Evolutionary conservation across 805 yeast species (phyloP).

Genomic region (Saccharomycopsis sp.): DNA sequence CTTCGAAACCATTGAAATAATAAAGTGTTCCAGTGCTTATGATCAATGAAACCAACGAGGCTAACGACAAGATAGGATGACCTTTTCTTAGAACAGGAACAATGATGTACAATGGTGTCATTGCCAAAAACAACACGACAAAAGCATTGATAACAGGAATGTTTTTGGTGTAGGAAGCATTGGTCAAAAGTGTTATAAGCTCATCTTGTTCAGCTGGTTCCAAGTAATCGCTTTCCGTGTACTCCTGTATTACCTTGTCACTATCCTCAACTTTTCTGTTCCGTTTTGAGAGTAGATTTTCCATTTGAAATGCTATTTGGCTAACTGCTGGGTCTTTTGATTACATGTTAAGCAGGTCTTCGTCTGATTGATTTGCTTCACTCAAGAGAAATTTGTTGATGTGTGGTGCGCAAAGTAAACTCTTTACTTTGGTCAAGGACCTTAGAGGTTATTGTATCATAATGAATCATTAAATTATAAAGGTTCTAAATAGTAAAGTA

Average conservation of each 20-base stretch:
- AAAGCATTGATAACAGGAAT: conserved; percentile 4
- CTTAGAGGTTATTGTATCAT: no score
- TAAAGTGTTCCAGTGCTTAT: conserved; percentile 7
- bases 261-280: no score
- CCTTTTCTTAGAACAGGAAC: conserved; percentile 10
- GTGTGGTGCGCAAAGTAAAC: no score
- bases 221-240: conserved; percentile 11
- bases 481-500: no score
- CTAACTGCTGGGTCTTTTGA: no score
- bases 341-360: no score
- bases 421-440: no score
- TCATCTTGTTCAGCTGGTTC: conserved; percentile 20
- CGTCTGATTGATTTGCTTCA: no score
- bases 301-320: no score
- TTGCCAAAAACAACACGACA: conserved; percentile 3
- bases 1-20: conserved; percentile 8
- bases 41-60: conserved; percentile 1
- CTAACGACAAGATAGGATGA: conserved; percentile 5
- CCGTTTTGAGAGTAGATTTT: no score
- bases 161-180: conserved; percentile 3
- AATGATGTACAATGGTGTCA: conserved; percentile 14
- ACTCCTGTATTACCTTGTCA: conserved; percentile 7
- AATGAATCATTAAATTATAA: no score
- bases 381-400: no score
- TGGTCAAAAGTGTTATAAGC: conserved; percentile 14